Evolutionary conservation across 1,284 basidiomycete species (phyloP), one percentile per base, ranked within the genome.

Genomic region (Chondrostereum purpureum): DNA sequence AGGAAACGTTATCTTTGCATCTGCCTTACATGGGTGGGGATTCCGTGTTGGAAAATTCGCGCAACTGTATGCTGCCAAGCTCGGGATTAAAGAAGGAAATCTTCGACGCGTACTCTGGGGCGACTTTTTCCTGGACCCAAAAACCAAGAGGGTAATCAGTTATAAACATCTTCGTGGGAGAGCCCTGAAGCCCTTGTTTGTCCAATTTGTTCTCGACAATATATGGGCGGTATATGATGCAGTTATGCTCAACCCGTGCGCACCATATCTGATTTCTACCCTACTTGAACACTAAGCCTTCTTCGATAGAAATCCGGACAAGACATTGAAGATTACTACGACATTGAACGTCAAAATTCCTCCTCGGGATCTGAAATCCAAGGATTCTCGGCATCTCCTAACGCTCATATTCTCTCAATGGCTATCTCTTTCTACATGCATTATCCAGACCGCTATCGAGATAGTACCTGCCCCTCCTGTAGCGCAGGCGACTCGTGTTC

Each of bases 21-120:
- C 88, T 24, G 96, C 96, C 2, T 83, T 98, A 47, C 93, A 98
- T 58, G 93, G 94, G 2, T 99, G 96, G 95, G 96, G 94, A 0
- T 99, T 99, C 70, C 78, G 95, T 23, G 78, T 98, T 5, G 84
- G 88, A 48, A 91, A 90, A 55, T 99, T 99, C 60, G 92, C 96
- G 0, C 83, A 93, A 58, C 70, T 99, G 10, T 99, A 95, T 65
- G 87, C 91, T 1, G 75, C 80, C 18, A 98, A 97, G 65, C 77
- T 99, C 16, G 90, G 90, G 13, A 88, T 98, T 60, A 88, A 90
- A 60, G 95, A 98, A 64, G 70, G 72, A 2, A 95, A 90, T 58
- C 70, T 99, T 34, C 78, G 90, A 45, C 78, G 81, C 46, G 92
- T 94, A 5, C 72, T 99, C 1, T 99, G 96, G 96, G 96, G 96